phyloP scores from a whole-genome alignment of 2,329 filamentous ascomycete genomes.

The Colletotrichum scovillei region DNA sequence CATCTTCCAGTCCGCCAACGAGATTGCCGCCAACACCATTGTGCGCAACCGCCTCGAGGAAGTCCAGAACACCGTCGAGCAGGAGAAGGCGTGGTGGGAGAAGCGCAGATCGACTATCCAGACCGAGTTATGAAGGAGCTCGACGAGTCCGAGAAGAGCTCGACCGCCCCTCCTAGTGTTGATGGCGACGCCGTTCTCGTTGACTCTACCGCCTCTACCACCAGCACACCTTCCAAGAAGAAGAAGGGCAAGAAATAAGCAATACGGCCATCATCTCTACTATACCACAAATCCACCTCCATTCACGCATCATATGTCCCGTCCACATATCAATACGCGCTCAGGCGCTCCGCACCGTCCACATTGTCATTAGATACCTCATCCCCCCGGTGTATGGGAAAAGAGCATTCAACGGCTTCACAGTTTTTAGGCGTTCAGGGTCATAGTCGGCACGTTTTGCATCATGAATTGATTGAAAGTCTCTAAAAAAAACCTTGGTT shows the following conservation, averaged over 20 bases:
- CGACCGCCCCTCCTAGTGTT: constrained; percentile 63
- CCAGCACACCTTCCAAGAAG: constrained; percentile 61
- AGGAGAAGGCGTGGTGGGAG: constrained; percentile 94
- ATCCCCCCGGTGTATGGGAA: constrained; percentile 10
- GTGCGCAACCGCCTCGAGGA: constrained; percentile 81
- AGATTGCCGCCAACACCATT: constrained; percentile 87
- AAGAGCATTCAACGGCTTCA: constrained; percentile 19
- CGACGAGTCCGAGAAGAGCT: constrained; percentile 68
- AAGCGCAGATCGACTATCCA: constrained; percentile 80
- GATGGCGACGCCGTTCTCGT: constrained; percentile 85
- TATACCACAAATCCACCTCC: neutral
- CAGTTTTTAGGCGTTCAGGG: constrained; percentile 30
- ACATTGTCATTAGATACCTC: constrained; percentile 31
- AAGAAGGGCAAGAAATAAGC: constrained; percentile 74
- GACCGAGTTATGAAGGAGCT: constrained; percentile 88
- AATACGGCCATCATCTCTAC: neutral
- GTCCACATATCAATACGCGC: neutral
- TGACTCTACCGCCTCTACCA: constrained; percentile 59
- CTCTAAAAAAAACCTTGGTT: neutral
- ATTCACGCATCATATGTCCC: neutral
- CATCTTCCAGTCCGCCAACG: constrained; percentile 98
- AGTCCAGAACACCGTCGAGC: constrained; percentile 75
- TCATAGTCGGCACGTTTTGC: neutral
- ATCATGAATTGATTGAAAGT: constrained; percentile 22
- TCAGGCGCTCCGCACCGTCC: neutral